Percentiles rank a stretch among this genome's conserved stretches.
phyloP scores from a whole-genome alignment of 2,329 filamentous ascomycete species.

The Fusarium agapanthi region DNA sequence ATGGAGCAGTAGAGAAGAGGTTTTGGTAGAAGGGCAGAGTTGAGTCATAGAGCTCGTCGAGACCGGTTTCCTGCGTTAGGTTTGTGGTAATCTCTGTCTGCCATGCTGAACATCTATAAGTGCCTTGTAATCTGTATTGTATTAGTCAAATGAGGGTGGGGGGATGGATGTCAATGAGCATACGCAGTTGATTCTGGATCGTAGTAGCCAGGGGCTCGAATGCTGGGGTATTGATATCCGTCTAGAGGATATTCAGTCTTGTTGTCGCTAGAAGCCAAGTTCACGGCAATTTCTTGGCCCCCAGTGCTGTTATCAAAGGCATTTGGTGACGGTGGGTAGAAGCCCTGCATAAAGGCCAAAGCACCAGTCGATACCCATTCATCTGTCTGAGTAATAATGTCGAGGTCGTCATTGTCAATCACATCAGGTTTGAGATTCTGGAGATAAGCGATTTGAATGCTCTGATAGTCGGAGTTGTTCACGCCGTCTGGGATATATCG shows the following conservation, averaged over 20 bases:
- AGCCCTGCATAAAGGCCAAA: conserved; percentile 80
- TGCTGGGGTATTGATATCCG: conserved; percentile 82
- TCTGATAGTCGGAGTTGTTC: conserved; percentile 39
- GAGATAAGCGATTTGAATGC: conserved; percentile 49
- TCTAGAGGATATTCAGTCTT: conserved; percentile 71
- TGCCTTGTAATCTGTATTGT: conserved; percentile 49
- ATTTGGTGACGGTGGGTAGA: conserved; percentile 76
- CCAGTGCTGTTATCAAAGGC: conserved; percentile 43
- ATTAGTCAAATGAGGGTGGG: background rate
- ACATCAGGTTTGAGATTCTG: conserved; percentile 52
- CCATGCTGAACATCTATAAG: conserved; percentile 51
- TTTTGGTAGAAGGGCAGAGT: conserved; percentile 53
- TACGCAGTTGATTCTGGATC: conserved; percentile 59
- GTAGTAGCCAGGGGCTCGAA: conserved; percentile 61
- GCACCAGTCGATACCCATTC: conserved; percentile 71
- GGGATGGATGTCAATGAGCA: conserved; percentile 24
- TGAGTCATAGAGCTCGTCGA: conserved; percentile 40
- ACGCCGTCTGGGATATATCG: conserved; percentile 55
- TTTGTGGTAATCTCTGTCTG: conserved; percentile 42
- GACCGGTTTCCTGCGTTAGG: conserved; percentile 37
- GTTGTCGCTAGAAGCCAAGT: conserved; percentile 49
- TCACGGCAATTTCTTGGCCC: conserved; percentile 54
- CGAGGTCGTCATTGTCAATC: conserved; percentile 60
- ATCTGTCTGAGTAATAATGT: conserved; percentile 52
- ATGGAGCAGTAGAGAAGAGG: conserved; percentile 50